Conservation (phyloP, 768 basidiomycete genomes). For the button mushroom (Agaricus bisporus) region DNA sequence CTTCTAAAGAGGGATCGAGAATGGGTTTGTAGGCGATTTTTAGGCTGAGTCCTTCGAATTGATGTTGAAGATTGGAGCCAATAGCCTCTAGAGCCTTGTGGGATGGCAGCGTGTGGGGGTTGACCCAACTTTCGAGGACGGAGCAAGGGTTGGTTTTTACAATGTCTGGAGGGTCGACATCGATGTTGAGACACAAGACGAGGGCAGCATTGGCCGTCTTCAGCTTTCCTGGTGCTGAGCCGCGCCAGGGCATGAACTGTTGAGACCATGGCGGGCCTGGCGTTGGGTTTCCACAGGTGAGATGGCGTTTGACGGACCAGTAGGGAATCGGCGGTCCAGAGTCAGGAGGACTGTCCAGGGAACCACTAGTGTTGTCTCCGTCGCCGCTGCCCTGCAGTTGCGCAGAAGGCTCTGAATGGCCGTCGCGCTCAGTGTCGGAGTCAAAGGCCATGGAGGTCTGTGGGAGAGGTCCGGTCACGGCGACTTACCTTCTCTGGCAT, state of each 20-base stretch:
- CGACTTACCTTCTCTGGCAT: slow-evolving; percentile 4
- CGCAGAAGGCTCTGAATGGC: slow-evolving; percentile 42
- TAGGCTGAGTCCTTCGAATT: slow-evolving; percentile 92
- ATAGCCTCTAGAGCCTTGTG: slow-evolving; percentile 93
- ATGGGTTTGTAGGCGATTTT: slow-evolving; percentile 94
- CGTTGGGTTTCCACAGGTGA: slow-evolving; percentile 83
- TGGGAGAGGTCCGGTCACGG: too few species aligned
- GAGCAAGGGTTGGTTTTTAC: slow-evolving; percentile 98
- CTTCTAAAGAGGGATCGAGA: slow-evolving; percentile 92
- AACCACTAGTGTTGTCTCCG: slow-evolving; percentile 33
- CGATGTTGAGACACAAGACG: slow-evolving; percentile 92
- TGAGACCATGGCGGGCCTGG: slow-evolving; percentile 62
- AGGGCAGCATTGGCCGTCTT: slow-evolving; percentile 88
- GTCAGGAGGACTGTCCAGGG: slow-evolving; percentile 41
- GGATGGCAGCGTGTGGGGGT: slow-evolving; percentile 87
- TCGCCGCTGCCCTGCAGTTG: slow-evolving; percentile 35
- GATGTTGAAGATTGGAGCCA: slow-evolving; percentile 87
- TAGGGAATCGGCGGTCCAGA: slow-evolving; percentile 65
- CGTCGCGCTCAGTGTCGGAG: slow-evolving; percentile 48
- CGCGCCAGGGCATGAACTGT: slow-evolving; percentile 74
- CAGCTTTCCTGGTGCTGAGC: slow-evolving; percentile 73
- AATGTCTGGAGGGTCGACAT: slow-evolving; percentile 95
- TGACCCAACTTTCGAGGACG: slow-evolving; percentile 94
- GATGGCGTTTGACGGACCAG: slow-evolving; percentile 86
- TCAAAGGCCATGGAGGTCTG: slow-evolving; percentile 15